Evolutionary conservation across 2,329 filamentous ascomycete species (phyloP).

Genomic region (Exophiala bonariae): DNA sequence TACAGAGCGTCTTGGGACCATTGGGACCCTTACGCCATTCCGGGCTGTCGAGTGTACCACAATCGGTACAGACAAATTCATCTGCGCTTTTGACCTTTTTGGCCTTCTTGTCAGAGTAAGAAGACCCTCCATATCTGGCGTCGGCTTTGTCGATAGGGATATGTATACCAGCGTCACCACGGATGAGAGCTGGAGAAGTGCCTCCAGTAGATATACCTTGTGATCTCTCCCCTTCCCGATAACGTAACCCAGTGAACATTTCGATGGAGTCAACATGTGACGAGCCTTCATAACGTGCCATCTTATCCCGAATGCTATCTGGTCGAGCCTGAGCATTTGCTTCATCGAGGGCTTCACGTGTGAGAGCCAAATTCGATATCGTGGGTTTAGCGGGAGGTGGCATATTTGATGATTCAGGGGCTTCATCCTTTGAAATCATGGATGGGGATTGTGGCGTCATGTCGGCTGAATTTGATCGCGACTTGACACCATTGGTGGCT

Average conservation of each 20-base stretch:
- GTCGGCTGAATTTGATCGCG: slow-evolving; percentile 22
- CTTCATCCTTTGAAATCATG: slow-evolving; percentile 15
- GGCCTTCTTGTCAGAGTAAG: slow-evolving; percentile 63
- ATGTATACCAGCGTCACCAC: slow-evolving; percentile 82
- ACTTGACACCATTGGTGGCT: slow-evolving; percentile 19
- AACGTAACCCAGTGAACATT: slow-evolving; percentile 85
- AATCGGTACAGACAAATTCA: slow-evolving; percentile 95
- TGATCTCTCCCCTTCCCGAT: slow-evolving; percentile 84
- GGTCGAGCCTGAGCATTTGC: slow-evolving; percentile 63
- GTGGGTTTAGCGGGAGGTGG: slow-evolving; percentile 65
- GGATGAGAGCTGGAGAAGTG: slow-evolving; percentile 75
- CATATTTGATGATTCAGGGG: slow-evolving; percentile 50
- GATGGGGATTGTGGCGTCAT: slow-evolving; percentile 19
- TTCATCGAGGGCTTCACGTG: slow-evolving; percentile 77
- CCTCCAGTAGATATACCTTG: slow-evolving; percentile 85
- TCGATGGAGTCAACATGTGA: slow-evolving; percentile 86
- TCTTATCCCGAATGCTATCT: slow-evolving; percentile 81
- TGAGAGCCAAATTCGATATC: slow-evolving; percentile 67
- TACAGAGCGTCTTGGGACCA: slow-evolving; percentile 92
- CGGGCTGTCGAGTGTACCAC: slow-evolving; percentile 88
- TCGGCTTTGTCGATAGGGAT: slow-evolving; percentile 75
- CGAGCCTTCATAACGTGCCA: slow-evolving; percentile 75
- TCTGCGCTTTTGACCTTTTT: slow-evolving; percentile 79
- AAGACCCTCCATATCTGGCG: slow-evolving; percentile 53
- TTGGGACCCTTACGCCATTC: slow-evolving; percentile 95